Evolutionary conservation across 2,329 filamentous ascomycete genomes (phyloP).

Genomic region (Alternaria rosae): DNA sequence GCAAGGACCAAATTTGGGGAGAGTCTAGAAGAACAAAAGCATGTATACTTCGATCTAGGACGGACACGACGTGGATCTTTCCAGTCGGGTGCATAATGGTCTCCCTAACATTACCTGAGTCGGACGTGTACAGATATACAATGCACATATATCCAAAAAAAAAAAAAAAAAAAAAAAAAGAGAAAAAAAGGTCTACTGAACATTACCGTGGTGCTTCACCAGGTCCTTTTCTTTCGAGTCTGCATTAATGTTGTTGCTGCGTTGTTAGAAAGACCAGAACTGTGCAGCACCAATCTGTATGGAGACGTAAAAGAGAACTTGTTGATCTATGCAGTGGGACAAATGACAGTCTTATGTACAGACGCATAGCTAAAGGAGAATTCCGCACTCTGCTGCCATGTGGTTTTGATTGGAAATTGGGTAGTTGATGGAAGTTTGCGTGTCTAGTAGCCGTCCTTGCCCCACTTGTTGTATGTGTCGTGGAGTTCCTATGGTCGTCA

Average conservation of each 20-base stretch:
- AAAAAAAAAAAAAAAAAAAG: too few relatives aligned
- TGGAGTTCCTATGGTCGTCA: slow-evolving; percentile 73
- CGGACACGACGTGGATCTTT: neutral
- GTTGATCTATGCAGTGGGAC: slow-evolving; percentile 10
- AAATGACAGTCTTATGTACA: slow-evolving; percentile 25
- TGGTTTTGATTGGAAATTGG: neutral
- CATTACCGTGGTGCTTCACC: neutral
- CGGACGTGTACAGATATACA: neutral
- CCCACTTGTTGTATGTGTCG: slow-evolving; percentile 99
- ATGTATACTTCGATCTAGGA: neutral
- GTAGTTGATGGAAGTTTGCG: neutral
- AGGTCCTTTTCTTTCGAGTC: neutral
- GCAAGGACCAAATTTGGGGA: neutral
- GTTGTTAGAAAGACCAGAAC: neutral
- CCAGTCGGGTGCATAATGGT: neutral
- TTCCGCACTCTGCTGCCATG: neutral
- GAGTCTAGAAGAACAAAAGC: neutral
- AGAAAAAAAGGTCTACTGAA: neutral
- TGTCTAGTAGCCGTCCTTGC: slow-evolving; percentile 84
- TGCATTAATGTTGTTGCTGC: neutral
- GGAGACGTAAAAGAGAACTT: slow-evolving; percentile 3
- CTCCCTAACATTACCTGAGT: neutral
- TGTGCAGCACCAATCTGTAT: neutral
- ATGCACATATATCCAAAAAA: too few relatives aligned
- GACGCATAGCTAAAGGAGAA: slow-evolving; percentile 12